Base-by-base conservation (phyloP, 2,329 filamentous ascomycete species). In the Nemania bipapillata region DNA sequence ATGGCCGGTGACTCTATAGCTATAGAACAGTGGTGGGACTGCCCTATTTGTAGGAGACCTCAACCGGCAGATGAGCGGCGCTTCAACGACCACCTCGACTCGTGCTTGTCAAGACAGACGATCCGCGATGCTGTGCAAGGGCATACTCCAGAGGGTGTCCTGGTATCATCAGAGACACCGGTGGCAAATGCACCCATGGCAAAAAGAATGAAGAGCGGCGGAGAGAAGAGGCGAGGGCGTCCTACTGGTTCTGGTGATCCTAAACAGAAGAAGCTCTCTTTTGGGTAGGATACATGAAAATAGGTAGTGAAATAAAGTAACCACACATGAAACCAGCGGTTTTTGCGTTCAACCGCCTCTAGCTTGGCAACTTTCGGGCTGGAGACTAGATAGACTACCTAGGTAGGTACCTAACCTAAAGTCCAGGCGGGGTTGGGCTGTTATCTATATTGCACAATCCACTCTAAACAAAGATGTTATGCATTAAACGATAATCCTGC, bases 1-100 rank as follows among this genome's bases (percentile, higher is more conserved):
- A 42, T 15, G n/a, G 24, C 40, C 5, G 17, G 5, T 26, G 58
- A 68, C n/a, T 12, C 22, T 20, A 60, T 63, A 26, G 12, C 35
- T 7, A 81, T 86, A 12, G 77, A 77, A 60, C 83, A 89, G 54
- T 85, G 84, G 79, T 98, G 94, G 94, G 86, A 91, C 42, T 99
- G 96, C 79, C 96, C 96, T 0, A 92, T 98, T 52, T 99, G 96
- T 79, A 81, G 83, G n/a, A 84, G 90, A 17, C 90, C 92, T 0
- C 94, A 97, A 76, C 76, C 83, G 0, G 87, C 93, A 0, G 86
- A 95, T 57, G 93, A 97, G 77, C 86, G 85, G 53, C 83, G 82
- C 0, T 97, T 98, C 81, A 99, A 99, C 73, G 88, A 91, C 65
- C 96, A 99, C 76, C 94, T 99, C 59, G 96, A 99, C 78, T 87